phyloP scores from a whole-genome alignment of 169 alveolate species.

The Blepharisma undulans region DNA sequence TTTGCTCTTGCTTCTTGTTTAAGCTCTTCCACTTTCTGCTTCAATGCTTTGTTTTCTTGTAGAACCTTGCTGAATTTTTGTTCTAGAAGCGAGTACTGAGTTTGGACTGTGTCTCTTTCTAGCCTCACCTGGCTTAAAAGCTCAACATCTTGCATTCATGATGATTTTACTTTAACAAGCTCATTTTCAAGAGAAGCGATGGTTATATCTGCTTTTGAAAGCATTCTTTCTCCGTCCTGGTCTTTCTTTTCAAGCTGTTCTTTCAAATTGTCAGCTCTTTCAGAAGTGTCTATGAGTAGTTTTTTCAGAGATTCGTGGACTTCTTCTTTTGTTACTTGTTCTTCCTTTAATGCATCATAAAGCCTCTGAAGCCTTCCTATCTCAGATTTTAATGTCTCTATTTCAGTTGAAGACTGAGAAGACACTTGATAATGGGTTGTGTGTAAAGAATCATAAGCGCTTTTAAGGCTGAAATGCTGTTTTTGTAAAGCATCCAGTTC shows the following conservation, averaged over 20 bases:
- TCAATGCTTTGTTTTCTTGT: not conserved
- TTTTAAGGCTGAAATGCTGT: not conserved
- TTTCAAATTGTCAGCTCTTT: not conserved
- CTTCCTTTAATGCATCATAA: constrained; percentile 2
- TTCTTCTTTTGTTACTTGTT: constrained; percentile 23
- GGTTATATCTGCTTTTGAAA: not conserved
- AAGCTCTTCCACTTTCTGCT: constrained; percentile 33
- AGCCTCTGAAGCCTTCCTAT: not conserved
- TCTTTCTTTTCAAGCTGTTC: not conserved
- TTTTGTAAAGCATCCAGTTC: not conserved
- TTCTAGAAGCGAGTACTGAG: constrained; percentile 1
- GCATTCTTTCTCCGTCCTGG: not conserved
- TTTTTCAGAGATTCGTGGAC: constrained; percentile 9
- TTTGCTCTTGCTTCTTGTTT: constrained; percentile 18
- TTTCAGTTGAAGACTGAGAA: not conserved
- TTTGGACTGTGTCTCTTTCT: constrained; percentile 37
- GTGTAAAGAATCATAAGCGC: not conserved
- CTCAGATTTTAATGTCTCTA: not conserved
- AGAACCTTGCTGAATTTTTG: not conserved
- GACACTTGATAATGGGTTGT: not conserved
- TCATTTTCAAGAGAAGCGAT: not conserved
- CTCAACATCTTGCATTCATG: constrained; percentile 39
- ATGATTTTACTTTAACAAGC: constrained; percentile 1
- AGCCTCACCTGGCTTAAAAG: constrained; percentile 9
- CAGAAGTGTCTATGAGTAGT: not conserved